Base-by-base conservation (phyloP, 805 yeast genomes). In the Torulaspora microellipsoides region DNA sequence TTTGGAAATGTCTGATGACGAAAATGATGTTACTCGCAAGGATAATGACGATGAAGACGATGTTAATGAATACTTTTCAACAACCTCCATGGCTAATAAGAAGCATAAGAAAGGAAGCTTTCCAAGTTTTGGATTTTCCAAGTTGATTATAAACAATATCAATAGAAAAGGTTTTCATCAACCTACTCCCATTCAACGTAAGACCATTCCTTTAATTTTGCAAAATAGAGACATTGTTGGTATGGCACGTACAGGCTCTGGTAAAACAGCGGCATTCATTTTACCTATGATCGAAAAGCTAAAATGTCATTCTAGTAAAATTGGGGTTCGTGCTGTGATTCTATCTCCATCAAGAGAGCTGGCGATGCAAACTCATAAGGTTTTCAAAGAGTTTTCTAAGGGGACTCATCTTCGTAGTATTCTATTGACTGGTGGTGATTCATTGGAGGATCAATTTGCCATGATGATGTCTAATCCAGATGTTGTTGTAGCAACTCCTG, bases 181-280 rank as follows among this genome's bases (percentile, higher is more conserved):
- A 53, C 99, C 99, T 11, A 93, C 99, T 0, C 99, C 99, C 1
- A 93, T 93, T 64, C 99, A 93, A 68, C 76, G 99, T 52, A 93
- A 91, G 62, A 83, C 99, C 2, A 86, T 93, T 46, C 99, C 99
- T 0, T 71, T 89, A 43, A 82, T 93, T 46, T 70, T 93, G 70
- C 87, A 85, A 36, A 84, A 80, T 43, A 75, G 95, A 59, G 99
- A 93, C 67, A 95, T 93, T 33, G 99, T 93, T 12, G 99, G 97
- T 61, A 93, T 93, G 99, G 99, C 99, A 12, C 77, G 99, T 60
- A 93, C 99, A 0, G 99, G 99, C 58, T 86, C 96, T 20, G 99
- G 99, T 73, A 93, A 93, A 62, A 93, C 99, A 0, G 99, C 99
- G 8, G 98, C 99, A 1, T 93, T 93, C 62, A 77, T 87, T 15